Evolutionary conservation across 2,329 filamentous ascomycete species (phyloP).

Genomic region (Diaporthe citrichinensis): DNA sequence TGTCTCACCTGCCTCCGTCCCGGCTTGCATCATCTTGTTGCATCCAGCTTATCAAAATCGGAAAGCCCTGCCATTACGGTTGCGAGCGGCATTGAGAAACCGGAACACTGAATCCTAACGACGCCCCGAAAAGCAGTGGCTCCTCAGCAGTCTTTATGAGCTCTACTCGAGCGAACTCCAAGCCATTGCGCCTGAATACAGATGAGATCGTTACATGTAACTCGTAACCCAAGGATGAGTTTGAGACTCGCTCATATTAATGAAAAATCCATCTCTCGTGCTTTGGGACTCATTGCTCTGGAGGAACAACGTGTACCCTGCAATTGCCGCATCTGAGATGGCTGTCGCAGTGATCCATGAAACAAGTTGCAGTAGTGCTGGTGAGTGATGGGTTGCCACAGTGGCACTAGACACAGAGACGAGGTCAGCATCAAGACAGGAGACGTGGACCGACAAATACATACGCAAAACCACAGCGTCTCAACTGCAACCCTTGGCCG

Average conservation of each 20-base stretch:
- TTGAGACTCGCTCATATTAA: neutral
- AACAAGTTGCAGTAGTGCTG: slow-evolving; percentile 31
- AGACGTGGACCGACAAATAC: neutral
- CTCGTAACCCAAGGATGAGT: neutral
- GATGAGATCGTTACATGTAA: neutral
- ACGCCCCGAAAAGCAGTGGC: neutral
- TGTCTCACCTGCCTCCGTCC: neutral
- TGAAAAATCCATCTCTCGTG: neutral
- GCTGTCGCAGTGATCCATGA: slow-evolving; percentile 30
- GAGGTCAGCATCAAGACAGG: slow-evolving; percentile 15
- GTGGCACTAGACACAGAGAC: slow-evolving; percentile 23
- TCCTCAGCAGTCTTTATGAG: neutral
- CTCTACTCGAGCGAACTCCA: neutral
- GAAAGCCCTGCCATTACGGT: neutral
- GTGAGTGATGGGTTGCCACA: slow-evolving; percentile 35
- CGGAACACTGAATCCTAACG: neutral
- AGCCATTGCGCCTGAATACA: slow-evolving; percentile 1
- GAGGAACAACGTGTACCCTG: slow-evolving; percentile 2
- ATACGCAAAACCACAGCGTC: slow-evolving; percentile 40
- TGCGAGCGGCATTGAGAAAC: neutral
- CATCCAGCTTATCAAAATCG: neutral
- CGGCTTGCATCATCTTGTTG: neutral
- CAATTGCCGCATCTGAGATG: slow-evolving; percentile 36
- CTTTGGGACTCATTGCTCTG: neutral
- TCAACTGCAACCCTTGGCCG: neutral